Evolutionary conservation across 1,284 basidiomycete species (phyloP).

Genomic region (Amylostereum areolatum): DNA sequence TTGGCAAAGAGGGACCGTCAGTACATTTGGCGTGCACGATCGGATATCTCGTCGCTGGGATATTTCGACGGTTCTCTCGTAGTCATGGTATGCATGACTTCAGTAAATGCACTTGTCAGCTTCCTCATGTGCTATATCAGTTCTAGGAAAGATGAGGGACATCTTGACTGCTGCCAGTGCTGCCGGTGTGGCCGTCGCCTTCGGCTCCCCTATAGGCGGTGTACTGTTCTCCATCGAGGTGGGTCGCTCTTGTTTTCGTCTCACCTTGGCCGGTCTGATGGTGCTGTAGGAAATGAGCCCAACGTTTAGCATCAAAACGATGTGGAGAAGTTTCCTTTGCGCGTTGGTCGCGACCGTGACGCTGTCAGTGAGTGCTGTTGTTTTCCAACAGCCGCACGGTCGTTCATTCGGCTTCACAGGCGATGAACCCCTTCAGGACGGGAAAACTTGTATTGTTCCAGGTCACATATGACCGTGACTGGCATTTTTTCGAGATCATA

Average conservation of each 20-base stretch:
- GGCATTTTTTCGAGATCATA: conserved; percentile 99
- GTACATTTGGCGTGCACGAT: conserved; percentile 97
- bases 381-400: conserved; percentile 1
- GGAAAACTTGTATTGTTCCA: conserved; percentile 98
- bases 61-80: conserved; percentile 78
- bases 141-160: conserved; percentile 88
- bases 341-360: conserved; percentile 96
- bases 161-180: conserved; percentile 94
- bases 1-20: conserved; percentile 98
- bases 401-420: conserved; percentile 35
- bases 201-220: conserved; percentile 96
- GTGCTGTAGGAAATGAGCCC: conserved; percentile 91
- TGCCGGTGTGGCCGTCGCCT: conserved; percentile 95
- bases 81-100: conserved; percentile 68
- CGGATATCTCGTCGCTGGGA: conserved; percentile 80
- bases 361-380: conserved; percentile 64
- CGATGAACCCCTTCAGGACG: conserved; percentile 97
- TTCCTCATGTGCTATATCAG: not conserved
- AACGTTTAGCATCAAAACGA: conserved; percentile 93
- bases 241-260: conserved; percentile 2
- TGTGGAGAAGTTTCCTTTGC: conserved; percentile 98
- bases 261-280: not conserved
- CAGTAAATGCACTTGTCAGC: not conserved
- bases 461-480: conserved; percentile 95
- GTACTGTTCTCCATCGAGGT: conserved; percentile 91